Evolutionary conservation across 1,284 basidiomycete species (phyloP).

Genomic region (Moniliophthora roreri): DNA sequence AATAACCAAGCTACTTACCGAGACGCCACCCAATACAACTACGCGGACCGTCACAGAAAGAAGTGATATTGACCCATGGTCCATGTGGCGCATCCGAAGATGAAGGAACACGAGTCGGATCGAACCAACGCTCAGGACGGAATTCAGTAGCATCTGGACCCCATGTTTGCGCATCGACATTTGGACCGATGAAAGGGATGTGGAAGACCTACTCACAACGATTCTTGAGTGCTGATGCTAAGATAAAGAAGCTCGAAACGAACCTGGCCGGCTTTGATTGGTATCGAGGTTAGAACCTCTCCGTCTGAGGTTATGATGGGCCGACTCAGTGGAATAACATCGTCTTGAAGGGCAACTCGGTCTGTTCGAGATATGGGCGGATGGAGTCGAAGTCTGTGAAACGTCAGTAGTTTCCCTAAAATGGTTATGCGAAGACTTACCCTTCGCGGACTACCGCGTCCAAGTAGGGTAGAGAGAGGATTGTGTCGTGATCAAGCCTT

Average conservation of each 20-base stretch:
- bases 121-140: slow-evolving; percentile 40
- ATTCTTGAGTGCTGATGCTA: slow-evolving; percentile 12
- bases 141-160: slow-evolving; percentile 41
- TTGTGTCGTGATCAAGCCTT: slow-evolving; percentile 26
- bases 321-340: slow-evolving; percentile 42
- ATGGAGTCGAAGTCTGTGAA: slow-evolving; percentile 35
- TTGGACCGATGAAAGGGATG: slow-evolving; percentile 32
- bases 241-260: not conserved
- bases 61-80: slow-evolving; percentile 27
- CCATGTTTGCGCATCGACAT: slow-evolving; percentile 39
- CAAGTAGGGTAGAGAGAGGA: slow-evolving; percentile 35
- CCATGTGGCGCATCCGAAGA: slow-evolving; percentile 30
- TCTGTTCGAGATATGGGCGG: slow-evolving; percentile 38
- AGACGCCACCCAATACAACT: slow-evolving; percentile 39
- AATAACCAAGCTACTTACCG: slow-evolving; percentile 19
- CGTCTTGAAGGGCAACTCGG: slow-evolving; percentile 36
- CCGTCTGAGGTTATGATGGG: slow-evolving; percentile 34
- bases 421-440: slow-evolving; percentile 14
- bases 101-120: slow-evolving; percentile 26
- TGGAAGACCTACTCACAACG: slow-evolving; percentile 26
- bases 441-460: slow-evolving; percentile 38
- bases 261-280: slow-evolving; percentile 38
- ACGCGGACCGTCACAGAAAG: slow-evolving; percentile 41
- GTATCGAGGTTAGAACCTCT: slow-evolving; percentile 27
- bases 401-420: slow-evolving; percentile 6